A percentile compares a stretch with the other conserved stretches of the same genome.
Evolutionary conservation across 108 stramenopile genomes (phyloP).

Genomic region (Cyclotella baltica): DNA sequence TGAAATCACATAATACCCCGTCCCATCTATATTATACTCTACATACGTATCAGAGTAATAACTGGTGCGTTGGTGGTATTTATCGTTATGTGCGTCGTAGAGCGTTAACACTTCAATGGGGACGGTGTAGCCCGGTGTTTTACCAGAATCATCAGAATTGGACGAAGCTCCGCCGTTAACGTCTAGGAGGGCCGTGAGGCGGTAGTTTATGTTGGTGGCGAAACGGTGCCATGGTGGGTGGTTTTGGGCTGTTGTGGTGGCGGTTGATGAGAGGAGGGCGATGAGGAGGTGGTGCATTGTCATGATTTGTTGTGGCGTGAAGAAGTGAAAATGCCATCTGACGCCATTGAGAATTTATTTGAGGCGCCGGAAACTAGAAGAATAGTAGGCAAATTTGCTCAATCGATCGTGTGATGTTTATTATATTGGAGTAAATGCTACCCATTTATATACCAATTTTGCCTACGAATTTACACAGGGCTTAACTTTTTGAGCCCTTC

Average conservation of each 20-base stretch:
- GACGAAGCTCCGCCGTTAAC: conserved; percentile 7
- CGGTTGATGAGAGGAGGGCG: conserved; percentile 11
- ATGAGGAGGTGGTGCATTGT: background rate
- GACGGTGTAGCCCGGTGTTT: conserved; percentile 12
- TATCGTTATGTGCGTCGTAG: conserved; percentile 1
- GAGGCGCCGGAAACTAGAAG: too few species aligned
- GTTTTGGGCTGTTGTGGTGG: background rate
- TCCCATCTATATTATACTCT: conserved; percentile 36
- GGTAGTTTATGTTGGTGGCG: conserved; percentile 19
- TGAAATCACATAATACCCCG: conserved; percentile 4
- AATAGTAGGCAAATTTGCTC: too few species aligned
- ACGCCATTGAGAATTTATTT: too few species aligned
- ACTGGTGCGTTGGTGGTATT: conserved; percentile 24
- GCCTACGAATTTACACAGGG: too few species aligned
- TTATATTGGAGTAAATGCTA: too few species aligned
- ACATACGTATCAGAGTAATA: conserved; percentile 31
- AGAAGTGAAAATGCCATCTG: too few species aligned
- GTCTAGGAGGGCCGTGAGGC: conserved; percentile 12
- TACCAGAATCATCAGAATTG: background rate
- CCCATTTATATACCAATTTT: too few species aligned
- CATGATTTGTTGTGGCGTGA: background rate
- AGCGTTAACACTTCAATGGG: conserved; percentile 38
- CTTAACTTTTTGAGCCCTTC: too few species aligned
- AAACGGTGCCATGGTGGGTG: conserved; percentile 5
- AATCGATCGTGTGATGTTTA: too few species aligned